Evolutionary conservation across 345 rosid species (phyloP), one percentile per base, ranked within the genome.

Genomic region (Dipteronia dyeriana): DNA sequence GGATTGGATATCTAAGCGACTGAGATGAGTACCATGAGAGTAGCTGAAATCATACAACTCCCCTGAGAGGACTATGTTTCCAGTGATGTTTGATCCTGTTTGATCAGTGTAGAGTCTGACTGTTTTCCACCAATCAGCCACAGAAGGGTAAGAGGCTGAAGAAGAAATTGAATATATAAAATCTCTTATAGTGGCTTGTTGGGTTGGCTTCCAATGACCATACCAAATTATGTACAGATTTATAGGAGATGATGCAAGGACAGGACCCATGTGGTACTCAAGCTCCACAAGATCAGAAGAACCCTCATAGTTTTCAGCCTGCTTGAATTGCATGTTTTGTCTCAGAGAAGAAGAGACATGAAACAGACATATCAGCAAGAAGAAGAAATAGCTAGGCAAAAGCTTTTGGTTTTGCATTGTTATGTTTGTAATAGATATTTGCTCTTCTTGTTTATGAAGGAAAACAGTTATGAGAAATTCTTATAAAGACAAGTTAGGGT

Each of bases 231-330:
- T 79, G 76, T 86, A 88, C 56, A 89, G 25, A 41, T 75, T 84
- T 76, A 88, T 71, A 65, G 90, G 84, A 9, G 89, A 83, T 9
- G 89, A 83, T 9, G 91, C 83, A 26, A 89, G 81, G 29, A 89
- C 90, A 65, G 93, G 93, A n/a, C 91, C 93, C 93, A 86, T 88
- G 83, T 88, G 93, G 80, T 89, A 88, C 60, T 82, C 73, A 60
- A 89, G 87, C 70, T 86, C 82, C 17, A 76, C 84, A 5, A 84
- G 75, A 63, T 89, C 89, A 51, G 91, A 88, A 5, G 92, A 86
- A 7, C 89, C 95, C 67, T 84, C 90, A 68, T 77, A 89, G 73
- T 82, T 82, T 47, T 79, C 79, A 49, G 76, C 81, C 62, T 83
- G 87, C 79, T 76, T 70, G 76, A 74, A 77, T 43, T 74, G 54